phyloP scores from a whole-genome alignment of 495 filamentous ascomycete species.

The Cryomyces minteri region DNA sequence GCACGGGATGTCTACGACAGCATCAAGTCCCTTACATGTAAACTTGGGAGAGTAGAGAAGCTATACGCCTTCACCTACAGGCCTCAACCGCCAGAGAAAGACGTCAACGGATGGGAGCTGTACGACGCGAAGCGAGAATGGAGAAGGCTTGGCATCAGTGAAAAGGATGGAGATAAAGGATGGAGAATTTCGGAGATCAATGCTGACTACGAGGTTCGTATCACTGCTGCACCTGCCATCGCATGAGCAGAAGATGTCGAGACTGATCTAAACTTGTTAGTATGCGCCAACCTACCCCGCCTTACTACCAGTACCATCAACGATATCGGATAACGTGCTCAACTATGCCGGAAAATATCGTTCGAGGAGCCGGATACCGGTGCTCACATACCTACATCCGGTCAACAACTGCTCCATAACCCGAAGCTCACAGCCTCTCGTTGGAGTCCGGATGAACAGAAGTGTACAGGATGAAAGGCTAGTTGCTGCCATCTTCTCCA shows the following conservation, averaged over 20 bases:
- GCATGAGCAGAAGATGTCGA: too few species aligned
- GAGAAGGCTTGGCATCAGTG: constrained; percentile 58
- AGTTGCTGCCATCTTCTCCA: constrained; percentile 83
- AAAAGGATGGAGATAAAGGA: constrained; percentile 50
- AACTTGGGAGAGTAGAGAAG: constrained; percentile 67
- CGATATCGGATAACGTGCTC: constrained; percentile 88
- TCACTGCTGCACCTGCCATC: background rate
- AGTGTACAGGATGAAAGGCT: constrained; percentile 94
- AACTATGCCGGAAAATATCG: constrained; percentile 86
- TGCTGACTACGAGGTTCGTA: constrained; percentile 48
- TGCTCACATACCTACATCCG: constrained; percentile 81
- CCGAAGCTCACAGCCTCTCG: constrained; percentile 79
- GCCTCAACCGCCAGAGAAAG: constrained; percentile 53
- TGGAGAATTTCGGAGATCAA: constrained; percentile 93
- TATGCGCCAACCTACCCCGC: constrained; percentile 95
- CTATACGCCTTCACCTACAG: constrained; percentile 80
- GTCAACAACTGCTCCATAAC: constrained; percentile 96
- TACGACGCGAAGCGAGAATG: constrained; percentile 76
- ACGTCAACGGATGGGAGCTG: constrained; percentile 67
- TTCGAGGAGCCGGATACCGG: constrained; percentile 73
- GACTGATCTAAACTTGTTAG: constrained; percentile 15
- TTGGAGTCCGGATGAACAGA: constrained; percentile 71
- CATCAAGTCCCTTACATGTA: constrained; percentile 68
- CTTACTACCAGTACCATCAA: constrained; percentile 61
- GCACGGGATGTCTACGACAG: constrained; percentile 79